Evolutionary conservation across 331 rosid species (phyloP), one percentile per base, ranked within the genome.

Genomic region (Acacia concinna): DNA sequence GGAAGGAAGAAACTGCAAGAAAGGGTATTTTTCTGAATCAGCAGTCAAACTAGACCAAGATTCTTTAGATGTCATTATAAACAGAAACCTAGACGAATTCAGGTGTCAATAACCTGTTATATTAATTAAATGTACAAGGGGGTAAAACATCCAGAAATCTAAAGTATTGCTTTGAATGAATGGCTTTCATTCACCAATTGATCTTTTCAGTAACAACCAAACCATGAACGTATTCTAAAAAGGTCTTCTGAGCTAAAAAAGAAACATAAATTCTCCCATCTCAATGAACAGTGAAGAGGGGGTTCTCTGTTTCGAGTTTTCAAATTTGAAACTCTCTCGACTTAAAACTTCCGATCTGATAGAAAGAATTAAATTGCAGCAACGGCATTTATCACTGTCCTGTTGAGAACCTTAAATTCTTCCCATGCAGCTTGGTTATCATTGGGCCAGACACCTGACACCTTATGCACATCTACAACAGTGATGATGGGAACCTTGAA

Each of bases 371-470:
- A 59, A 8, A 71, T 6, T 28, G 17, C 54, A 71, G 46, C 79
- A n/a, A n/a, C n/a, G n/a, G n/a, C n/a, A n/a, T n/a, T n/a, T n/a
- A n/a, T n/a, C n/a, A n/a, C n/a, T n/a, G n/a, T n/a, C 62, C 17
- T 51, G 38, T 71, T 14, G 43, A 52, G 44, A 59, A 40, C 46
- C n/a, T 41, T 11, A 57, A 34, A 35, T 17, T 37, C 20, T 37
- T 68, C 68, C 25, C 28, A 47, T 52, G 74, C 64, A 73, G 65
- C 30, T 64, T 27, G 69, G 38, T 27, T 56, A 68, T 43, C 77
- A 75, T 43, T 21, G 31, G 5, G 70, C 27, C 68, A 17, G 23
- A 44, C 14, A 23, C 25, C 44, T 11, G 23, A 44, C 14, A 23
- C 25, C 44, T 11, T 14, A n/a, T 35, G 71, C 37, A 6, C 31